Percentiles rank a stretch among this genome's conserved stretches.
Evolutionary conservation across 805 yeast genomes (phyloP).

Genomic region (Starmerella roubikii): DNA sequence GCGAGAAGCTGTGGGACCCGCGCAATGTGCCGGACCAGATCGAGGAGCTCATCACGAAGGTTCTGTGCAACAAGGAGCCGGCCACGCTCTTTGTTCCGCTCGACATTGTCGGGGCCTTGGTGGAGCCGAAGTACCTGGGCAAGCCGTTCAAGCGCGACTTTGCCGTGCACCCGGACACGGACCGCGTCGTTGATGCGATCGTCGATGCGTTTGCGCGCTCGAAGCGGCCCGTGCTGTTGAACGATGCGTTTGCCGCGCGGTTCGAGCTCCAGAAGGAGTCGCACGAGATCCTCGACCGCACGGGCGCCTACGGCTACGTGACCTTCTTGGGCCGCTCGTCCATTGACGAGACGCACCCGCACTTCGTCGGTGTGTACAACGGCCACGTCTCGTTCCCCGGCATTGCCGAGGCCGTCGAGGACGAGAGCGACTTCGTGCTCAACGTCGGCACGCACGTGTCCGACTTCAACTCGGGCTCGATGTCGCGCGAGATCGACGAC

Average conservation of each 20-base stretch:
- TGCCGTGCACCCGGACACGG: slow-evolving; percentile 22
- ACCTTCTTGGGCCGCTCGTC: slow-evolving; percentile 60
- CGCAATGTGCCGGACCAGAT: slow-evolving; percentile 43
- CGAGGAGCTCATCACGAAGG: slow-evolving; percentile 48
- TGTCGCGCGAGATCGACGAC: slow-evolving; percentile 35
- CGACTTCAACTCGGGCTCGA: slow-evolving; percentile 60
- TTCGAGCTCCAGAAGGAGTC: slow-evolving; percentile 26
- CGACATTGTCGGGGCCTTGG: slow-evolving; percentile 41
- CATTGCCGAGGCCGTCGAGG: slow-evolving; percentile 35
- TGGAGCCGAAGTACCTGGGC: slow-evolving; percentile 30
- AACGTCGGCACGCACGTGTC: slow-evolving; percentile 55
- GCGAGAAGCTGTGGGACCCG: slow-evolving; percentile 36
- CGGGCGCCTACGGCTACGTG: slow-evolving; percentile 44
- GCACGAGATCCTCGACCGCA: slow-evolving; percentile 35
- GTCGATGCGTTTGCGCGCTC: slow-evolving; percentile 40
- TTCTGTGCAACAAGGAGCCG: slow-evolving; percentile 52
- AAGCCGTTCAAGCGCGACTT: slow-evolving; percentile 25
- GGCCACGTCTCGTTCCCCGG: slow-evolving; percentile 44
- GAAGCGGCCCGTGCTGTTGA: slow-evolving; percentile 49
- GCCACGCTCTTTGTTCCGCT: slow-evolving; percentile 75
- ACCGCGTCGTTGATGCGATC: slow-evolving; percentile 33
- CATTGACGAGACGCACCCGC: slow-evolving; percentile 52
- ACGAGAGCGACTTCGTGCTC: slow-evolving; percentile 49
- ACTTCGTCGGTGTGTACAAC: slow-evolving; percentile 58
- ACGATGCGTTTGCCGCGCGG: slow-evolving; percentile 58